Evolutionary conservation across 768 basidiomycete species (phyloP), one percentile per base, ranked within the genome.

Genomic region (Mycena galopus): DNA sequence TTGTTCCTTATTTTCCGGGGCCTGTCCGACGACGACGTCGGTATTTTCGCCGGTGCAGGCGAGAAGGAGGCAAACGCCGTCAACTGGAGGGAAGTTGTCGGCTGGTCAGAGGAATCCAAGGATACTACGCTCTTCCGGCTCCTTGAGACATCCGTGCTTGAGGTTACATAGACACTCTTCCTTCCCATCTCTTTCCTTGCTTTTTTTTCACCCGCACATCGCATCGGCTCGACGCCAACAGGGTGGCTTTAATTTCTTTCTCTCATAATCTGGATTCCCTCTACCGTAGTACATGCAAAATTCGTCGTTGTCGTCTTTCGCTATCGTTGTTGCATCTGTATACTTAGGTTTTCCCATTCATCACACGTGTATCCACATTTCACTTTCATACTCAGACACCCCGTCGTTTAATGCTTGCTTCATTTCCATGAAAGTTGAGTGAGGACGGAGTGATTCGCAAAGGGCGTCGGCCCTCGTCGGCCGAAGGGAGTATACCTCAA

Each of bases 1-100:
- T 83, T 96, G 27, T 96, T 96, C 85, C 87, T 96, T 69, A 94
- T 96, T 81, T 95, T 92, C 83, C 91, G 95, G 29, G 95, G 95
- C 0, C 82, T 96, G 35, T 88, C 87, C 23, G 94, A 96, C 73
- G 95, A 96, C 67, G 95, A 96, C 73, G 83, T 94, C 67, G 88
- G 89, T 23, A 79, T 90, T 47, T 95, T 95, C 79, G 89, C 90
- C 7, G 92, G 89, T 23, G 90, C 94, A 2, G 94, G 95, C 14
- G 95, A 95, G 83, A 96, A 96, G 81, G 95, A 95, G 79, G 95
- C 94, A 33, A 93, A 94, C 72, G 82, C 85, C 12, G 88, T 88
- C 76, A 94, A 95, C 82, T 96, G 95, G 95, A 84, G 94, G 67
- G 93, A 93, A 77, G 82, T 91, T 47, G 89, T 95, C 55, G 92